Base-by-base conservation (phyloP, 2,329 filamentous ascomycete species). In the Pseudogymnoascus sp. region DNA sequence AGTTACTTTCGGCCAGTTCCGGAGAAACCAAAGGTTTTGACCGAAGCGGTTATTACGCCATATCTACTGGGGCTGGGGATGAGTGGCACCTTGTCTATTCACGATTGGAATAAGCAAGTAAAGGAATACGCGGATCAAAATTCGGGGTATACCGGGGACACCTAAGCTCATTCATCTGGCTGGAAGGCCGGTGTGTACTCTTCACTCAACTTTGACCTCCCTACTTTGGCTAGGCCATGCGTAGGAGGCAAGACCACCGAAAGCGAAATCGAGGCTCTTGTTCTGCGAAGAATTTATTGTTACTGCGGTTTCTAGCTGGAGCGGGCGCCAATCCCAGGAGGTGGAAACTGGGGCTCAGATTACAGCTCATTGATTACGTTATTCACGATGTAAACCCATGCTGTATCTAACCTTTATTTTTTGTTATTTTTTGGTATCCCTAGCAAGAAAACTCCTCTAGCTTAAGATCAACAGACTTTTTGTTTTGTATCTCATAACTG, bases 381-480 rank as follows among this genome's bases (percentile, higher is more conserved):
- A 6, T n/a, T 61, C 59, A 38, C 35, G 23, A 7, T 40, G 8
- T 19, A 26, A 38, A 61, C 59, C 36, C n/a, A 40, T n/a, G 4
- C 10, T 61, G 11, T 42, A 42, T 40, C 15, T 40, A 40, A 23
- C 13, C 4, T 61, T 42, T 26, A 26, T 26, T 40, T 28, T 61
- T 61, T 61, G 59, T 42, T 26, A 26, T 26, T 40, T 28, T 61
- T 61, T 61, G 59, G 35, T 61, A 40, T 40, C 19, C 33, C 19
- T 61, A 38, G 13, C 35, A 61, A 61, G 5, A 19, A 40, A 38
- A 40, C 59, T 35, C 19, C 35, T 42, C 59, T 38, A 42, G 35
- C 35, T 61, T 26, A 31, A 38, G n/a, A 61, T 61, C 23, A 19
- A 38, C 19, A 26, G 59, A 61, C 59, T 61, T 42, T 61, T 61